Conservation (phyloP, 768 basidiomycete species). For the Asterophora parasitica region DNA sequence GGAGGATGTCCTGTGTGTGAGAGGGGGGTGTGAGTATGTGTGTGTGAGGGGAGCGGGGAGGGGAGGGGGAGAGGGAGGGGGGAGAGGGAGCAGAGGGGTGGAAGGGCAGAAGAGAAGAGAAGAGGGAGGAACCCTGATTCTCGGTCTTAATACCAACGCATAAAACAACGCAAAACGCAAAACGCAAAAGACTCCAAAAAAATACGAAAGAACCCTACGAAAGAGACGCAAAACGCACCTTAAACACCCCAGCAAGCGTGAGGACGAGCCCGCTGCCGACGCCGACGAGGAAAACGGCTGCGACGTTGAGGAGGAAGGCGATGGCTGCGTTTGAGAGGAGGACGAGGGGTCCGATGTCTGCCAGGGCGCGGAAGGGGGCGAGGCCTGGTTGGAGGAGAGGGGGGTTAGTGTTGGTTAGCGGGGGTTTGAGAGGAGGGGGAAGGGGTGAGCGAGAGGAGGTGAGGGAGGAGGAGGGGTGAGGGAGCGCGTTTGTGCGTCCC, state of each 20-base stretch:
- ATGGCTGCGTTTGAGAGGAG: slow-evolving; percentile 80
- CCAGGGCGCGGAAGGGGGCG: slow-evolving; percentile 75
- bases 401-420: neutral
- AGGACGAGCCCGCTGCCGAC: slow-evolving; percentile 84
- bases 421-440: neutral
- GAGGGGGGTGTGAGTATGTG: too few species aligned
- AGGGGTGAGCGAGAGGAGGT: neutral
- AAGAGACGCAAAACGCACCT: slow-evolving; percentile 42
- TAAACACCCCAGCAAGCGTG: slow-evolving; percentile 92
- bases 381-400: slow-evolving; percentile 24
- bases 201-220: neutral
- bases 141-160: too few species aligned
- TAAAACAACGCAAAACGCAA: too few species aligned
- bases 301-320: slow-evolving; percentile 87
- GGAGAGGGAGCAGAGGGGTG: neutral
- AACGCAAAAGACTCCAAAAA: too few species aligned
- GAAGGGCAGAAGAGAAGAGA: neutral
- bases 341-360: slow-evolving; percentile 60
- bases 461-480: neutral
- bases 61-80: neutral
- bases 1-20: slow-evolving; percentile 72
- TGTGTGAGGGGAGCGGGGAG: neutral
- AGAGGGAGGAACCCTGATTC: too few species aligned
- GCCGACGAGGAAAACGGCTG: slow-evolving; percentile 91
- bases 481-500: too few species aligned